Evolutionary conservation across 495 filamentous ascomycete species (phyloP), one percentile per base, ranked within the genome.

Genomic region (Tuber brumale): DNA sequence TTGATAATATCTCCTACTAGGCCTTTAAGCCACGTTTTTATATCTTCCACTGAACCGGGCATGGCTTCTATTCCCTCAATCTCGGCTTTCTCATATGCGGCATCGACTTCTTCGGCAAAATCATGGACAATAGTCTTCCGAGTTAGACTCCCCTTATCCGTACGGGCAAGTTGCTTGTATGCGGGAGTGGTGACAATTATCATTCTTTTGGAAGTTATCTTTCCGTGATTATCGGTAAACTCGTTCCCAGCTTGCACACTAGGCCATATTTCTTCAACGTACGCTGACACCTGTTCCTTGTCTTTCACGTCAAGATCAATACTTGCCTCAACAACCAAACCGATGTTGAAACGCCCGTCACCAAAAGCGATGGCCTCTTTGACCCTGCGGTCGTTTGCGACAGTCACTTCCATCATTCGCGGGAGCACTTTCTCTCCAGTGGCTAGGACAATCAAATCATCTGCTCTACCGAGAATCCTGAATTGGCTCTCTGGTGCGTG

Each of bases 381-480:
- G 19, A 82, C 81, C 6, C 21, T 48, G 14, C n/a, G n/a, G 51
- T 77, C 75, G 6, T 77, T 70, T 2, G 77, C 37, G 10, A 77
- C 77, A 18, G 77, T 70, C 44, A 74, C 70, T 74, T 82, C 81
- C 45, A 90, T 73, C 10, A 85, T 80, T n/a, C 84, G 83, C 44
- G 89, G 81, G 39, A 80, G 76, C 14, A 81, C 83, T 83, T 89
- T 87, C 44, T 90, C 88, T 43, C 85, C 85, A 10, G 86, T 85
- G n/a, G 89, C 86, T 74, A 88, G 87, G 7, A 88, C 87, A 75
- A 90, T 87, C 19, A 84, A 80, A 35, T 88, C 83, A 61, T 90
- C 79, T 0, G 83, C 82, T 9, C 87, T 85, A 83, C 86, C 88
- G 41, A 91, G 83, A 16, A 83, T 76, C 46, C 86, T 81, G 41